Conservation (phyloP, 1,284 basidiomycete genomes). For the Pterulicium gracile region DNA sequence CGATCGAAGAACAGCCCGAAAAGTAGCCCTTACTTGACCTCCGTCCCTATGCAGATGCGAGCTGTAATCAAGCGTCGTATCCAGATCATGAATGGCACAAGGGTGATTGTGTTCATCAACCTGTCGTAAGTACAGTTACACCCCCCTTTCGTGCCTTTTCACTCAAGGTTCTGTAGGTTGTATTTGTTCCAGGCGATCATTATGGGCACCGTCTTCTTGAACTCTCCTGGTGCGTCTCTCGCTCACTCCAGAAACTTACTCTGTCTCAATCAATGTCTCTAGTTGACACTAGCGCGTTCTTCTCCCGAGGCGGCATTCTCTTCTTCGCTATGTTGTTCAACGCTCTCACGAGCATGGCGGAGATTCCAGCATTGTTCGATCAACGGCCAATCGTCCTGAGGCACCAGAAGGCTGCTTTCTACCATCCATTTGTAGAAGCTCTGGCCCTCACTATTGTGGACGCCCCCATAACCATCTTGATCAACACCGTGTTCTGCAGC, state of each 20-base stretch:
- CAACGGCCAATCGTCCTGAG: conserved; percentile 51
- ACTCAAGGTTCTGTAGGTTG: neutral
- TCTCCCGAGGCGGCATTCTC: conserved; percentile 31
- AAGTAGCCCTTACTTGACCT: conserved; percentile 24
- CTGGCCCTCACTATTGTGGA: conserved; percentile 53
- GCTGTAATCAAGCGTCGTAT: conserved; percentile 42
- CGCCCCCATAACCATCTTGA: conserved; percentile 39
- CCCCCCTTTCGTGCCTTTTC: conserved; percentile 13
- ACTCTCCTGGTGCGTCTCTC: conserved; percentile 20
- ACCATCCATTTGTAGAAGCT: conserved; percentile 42
- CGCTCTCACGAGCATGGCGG: conserved; percentile 11
- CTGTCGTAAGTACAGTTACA: conserved; percentile 11
- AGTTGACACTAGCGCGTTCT: conserved; percentile 30
- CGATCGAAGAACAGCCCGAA: conserved; percentile 9
- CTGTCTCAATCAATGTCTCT: neutral
- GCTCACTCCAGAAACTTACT: no score
- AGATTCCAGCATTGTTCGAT: conserved; percentile 25
- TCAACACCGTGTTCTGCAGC: conserved; percentile 31
- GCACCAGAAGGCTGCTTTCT: conserved; percentile 40
- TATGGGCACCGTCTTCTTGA: conserved; percentile 40
- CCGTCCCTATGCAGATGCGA: conserved; percentile 37
- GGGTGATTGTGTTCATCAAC: conserved; percentile 12
- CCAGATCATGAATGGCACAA: conserved; percentile 32
- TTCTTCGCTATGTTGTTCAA: conserved; percentile 20
- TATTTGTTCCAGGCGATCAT: conserved; percentile 21